Conservation (phyloP, 495 filamentous ascomycete genomes). For the Annulohypoxylon nitens region DNA sequence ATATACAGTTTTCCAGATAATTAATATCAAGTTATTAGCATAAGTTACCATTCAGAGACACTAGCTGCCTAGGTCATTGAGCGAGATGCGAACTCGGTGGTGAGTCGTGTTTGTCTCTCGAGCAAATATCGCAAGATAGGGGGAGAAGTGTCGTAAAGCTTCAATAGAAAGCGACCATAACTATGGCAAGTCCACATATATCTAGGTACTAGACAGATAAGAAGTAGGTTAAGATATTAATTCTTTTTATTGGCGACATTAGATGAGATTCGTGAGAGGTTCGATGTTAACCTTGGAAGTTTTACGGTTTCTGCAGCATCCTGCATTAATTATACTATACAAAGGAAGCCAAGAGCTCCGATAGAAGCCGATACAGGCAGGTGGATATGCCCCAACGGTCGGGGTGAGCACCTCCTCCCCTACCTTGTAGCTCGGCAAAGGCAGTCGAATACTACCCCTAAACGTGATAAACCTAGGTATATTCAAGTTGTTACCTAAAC, state of each 20-base stretch:
- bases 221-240: too few relatives aligned
- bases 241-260: too few relatives aligned
- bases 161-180: too few relatives aligned
- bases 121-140: too few relatives aligned
- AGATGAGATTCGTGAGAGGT: too few relatives aligned
- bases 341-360: background rate
- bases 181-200: background rate
- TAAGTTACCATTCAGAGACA: background rate
- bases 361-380: conserved; percentile 19
- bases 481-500: background rate
- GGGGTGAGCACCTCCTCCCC: background rate
- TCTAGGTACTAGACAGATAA: background rate
- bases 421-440: background rate
- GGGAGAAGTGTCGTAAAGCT: too few relatives aligned
- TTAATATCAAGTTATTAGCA: background rate
- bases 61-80: background rate
- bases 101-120: too few relatives aligned
- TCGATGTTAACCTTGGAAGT: too few relatives aligned
- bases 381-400: conserved; percentile 9
- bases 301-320: too few relatives aligned
- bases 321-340: background rate
- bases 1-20: background rate
- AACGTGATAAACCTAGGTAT: background rate
- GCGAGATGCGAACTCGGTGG: too few relatives aligned
- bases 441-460: background rate